Base-by-base conservation (phyloP, 2,329 filamentous ascomycete species). In the Diaporthe humulicola region DNA sequence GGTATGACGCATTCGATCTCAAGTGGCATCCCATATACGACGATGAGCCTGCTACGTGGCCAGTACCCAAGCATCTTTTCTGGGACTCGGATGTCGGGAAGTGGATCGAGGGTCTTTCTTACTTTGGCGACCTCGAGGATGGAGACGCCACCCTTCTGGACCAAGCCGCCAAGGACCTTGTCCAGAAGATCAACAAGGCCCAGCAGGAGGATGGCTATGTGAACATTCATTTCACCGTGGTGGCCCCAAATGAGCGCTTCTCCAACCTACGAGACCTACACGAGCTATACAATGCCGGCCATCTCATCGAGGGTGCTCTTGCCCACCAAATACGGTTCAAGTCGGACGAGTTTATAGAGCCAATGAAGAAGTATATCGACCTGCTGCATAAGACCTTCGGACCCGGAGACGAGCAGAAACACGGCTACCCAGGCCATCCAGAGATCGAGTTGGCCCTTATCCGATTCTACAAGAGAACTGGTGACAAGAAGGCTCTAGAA, bases 91-190 rank as follows among this genome's bases (percentile, higher is more conserved):
- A 83, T 57, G 79, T 90, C n/a, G 90, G 86, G 9, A 92, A 92
- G 81, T 91, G 90, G 88, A 89, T 92, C 66, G 90, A 92, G 80
- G 90, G 87, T 0, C 89, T 89, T 4, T 91, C 89, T 75, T 91
- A 92, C 76, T 87, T 90, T 54, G 42, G 30, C 4, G 70, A 73
- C 76, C 81, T 90, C 7, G 80, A 79, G 56, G 81, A 84, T 45
- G 78, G 85, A 19, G 81, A 85, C n/a, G 83, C 88, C 72, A 79
- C 81, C 0, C 84, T 87, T 60, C 82, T 91, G 70, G 85, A 88
- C 71, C 80, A 79, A 2, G 88, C 89, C 0, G 84, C 91, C 0
- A 80, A 87, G 33, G 89, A 92, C 72, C 80, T 92, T 33, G 89
- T 90, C 0, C 83, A 85, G 0, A 91, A 90, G 87, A 90, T 92